phyloP scores from a whole-genome alignment of 2,329 filamentous ascomycete species.

The Ampelomyces quisqualis region DNA sequence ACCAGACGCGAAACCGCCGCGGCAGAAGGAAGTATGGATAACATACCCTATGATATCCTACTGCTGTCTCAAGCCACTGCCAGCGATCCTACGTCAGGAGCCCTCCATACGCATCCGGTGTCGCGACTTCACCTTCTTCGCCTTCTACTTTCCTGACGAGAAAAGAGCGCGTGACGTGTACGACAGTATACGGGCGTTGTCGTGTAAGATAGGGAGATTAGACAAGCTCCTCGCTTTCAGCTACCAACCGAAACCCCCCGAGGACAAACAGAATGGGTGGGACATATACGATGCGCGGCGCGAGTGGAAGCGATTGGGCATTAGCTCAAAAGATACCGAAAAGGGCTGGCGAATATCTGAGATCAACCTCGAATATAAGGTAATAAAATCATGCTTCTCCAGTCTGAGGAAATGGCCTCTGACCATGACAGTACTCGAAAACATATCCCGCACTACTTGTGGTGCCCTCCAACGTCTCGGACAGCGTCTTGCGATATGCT shows the following conservation, averaged over 20 bases:
- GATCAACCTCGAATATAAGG: conserved; percentile 83
- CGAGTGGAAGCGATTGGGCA: conserved; percentile 85
- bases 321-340: conserved; percentile 75
- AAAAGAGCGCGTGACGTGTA: conserved; percentile 78
- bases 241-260: conserved; percentile 72
- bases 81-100: conserved; percentile 66
- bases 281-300: conserved; percentile 78
- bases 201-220: conserved; percentile 77
- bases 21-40: conserved; percentile 79
- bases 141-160: conserved; percentile 80
- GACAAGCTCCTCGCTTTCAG: conserved; percentile 90
- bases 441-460: conserved; percentile 86
- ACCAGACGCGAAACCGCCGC: conserved; percentile 45
- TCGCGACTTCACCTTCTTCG: conserved; percentile 91
- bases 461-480: conserved; percentile 88
- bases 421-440: conserved; percentile 68
- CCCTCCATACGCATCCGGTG: conserved; percentile 85
- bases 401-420: not conserved
- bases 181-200: conserved; percentile 77
- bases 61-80: conserved; percentile 75
- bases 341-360: conserved; percentile 85
- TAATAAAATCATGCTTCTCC: conserved; percentile 28
- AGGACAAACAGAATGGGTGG: conserved; percentile 78
- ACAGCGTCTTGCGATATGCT: conserved; percentile 93
- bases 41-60: conserved; percentile 88